phyloP scores from a whole-genome alignment of 164 flowering plant species.

The Macadamia tetraphylla region DNA sequence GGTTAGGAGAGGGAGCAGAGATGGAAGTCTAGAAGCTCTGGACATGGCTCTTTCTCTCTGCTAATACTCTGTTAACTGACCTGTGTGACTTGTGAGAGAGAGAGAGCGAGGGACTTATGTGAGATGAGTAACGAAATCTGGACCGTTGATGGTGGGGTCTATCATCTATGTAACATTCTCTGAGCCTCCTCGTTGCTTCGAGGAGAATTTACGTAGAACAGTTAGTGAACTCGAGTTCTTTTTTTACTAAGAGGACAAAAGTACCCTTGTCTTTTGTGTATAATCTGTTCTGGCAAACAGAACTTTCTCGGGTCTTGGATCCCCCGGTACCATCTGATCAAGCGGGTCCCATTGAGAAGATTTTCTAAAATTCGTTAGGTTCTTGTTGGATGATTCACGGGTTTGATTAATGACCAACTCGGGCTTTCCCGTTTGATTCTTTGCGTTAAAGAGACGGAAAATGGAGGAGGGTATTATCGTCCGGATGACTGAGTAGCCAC shows the following conservation, averaged over 20 bases:
- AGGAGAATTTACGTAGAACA: slow-evolving; percentile 28
- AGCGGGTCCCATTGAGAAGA: too few species aligned
- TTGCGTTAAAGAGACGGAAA: too few species aligned
- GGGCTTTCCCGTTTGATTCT: too few species aligned
- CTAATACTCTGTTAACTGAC: not conserved
- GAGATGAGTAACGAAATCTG: not conserved
- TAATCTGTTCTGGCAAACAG: too few species aligned
- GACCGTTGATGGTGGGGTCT: not conserved
- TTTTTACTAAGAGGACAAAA: not conserved
- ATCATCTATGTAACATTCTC: not conserved
- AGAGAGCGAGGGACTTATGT: slow-evolving; percentile 6
- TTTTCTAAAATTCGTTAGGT: too few species aligned
- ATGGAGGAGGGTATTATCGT: too few species aligned
- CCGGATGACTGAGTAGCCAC: too few species aligned
- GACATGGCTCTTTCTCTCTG: slow-evolving; percentile 16
- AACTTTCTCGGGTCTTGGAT: too few species aligned
- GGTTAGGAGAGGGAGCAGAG: slow-evolving; percentile 10
- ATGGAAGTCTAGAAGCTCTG: slow-evolving; percentile 5
- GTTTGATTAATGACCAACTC: too few species aligned
- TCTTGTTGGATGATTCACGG: too few species aligned
- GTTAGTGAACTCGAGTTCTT: slow-evolving; percentile 10
- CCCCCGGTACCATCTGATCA: too few species aligned
- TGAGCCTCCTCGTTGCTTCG: slow-evolving; percentile 12
- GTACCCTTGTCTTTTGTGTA: too few species aligned
- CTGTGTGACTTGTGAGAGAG: not conserved